These are phyloP conservation scores for Pythium phragmiticola DNA, from an alignment of 352 stramenopile species.

Conservation along the genomic window DNA sequence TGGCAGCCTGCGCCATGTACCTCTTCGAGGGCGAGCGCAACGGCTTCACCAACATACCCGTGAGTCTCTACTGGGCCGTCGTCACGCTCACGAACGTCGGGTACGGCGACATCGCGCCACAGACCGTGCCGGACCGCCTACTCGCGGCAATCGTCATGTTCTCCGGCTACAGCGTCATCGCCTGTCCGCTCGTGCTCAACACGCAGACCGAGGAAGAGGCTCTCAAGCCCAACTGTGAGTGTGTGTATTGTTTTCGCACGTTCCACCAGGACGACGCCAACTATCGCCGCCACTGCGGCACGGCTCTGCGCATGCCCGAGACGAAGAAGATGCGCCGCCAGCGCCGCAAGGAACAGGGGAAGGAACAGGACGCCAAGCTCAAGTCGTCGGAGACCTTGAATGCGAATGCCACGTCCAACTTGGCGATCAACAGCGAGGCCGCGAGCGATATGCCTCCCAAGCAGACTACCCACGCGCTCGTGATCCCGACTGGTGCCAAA, in stretches of 20 bases:
- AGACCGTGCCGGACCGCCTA: conserved; percentile 77
- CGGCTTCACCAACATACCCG: conserved; percentile 81
- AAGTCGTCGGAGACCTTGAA: conserved; percentile 7
- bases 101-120: conserved; percentile 82
- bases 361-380: conserved; percentile 11
- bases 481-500: conserved; percentile 14
- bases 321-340: conserved; percentile 20
- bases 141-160: conserved; percentile 86
- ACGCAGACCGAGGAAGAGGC: conserved; percentile 34
- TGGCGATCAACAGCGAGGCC: not conserved
- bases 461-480: not conserved
- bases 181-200: conserved; percentile 76
- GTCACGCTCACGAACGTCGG: conserved; percentile 88
- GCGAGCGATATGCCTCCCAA: not conserved
- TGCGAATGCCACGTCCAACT: not conserved
- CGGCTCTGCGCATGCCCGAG: conserved; percentile 38
- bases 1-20: conserved; percentile 80
- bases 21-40: conserved; percentile 74
- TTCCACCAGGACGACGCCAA: conserved; percentile 79
- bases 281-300: conserved; percentile 72
- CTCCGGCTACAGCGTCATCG: conserved; percentile 82
- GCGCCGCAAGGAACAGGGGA: conserved; percentile 22
- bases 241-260: conserved; percentile 62
- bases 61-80: conserved; percentile 87
- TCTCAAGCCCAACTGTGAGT: conserved; percentile 57